phyloP scores from a whole-genome alignment of 345 rosid genomes.

The Gossypium arboreum region DNA sequence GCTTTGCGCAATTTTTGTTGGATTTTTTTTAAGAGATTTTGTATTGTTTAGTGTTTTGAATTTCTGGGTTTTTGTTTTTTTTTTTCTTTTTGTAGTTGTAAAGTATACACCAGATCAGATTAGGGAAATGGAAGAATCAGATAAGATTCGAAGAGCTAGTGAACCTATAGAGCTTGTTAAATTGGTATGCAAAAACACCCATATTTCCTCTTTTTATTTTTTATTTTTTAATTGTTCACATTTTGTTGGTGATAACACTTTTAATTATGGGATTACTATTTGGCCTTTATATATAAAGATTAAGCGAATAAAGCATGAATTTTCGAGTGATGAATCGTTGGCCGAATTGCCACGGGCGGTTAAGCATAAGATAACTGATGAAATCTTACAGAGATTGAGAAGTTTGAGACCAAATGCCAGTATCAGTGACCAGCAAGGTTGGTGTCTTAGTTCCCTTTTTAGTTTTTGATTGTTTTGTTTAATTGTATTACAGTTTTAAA shows the following conservation, averaged over 20 bases:
- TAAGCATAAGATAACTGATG: conserved; percentile 60
- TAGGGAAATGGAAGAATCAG: conserved; percentile 82
- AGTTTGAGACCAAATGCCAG: conserved; percentile 40
- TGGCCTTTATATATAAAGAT: conserved; percentile 37
- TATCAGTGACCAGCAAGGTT: conserved; percentile 58
- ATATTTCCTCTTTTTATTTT: neutral
- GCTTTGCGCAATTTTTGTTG: neutral
- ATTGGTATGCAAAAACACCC: conserved; percentile 40
- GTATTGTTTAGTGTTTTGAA: neutral
- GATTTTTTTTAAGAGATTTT: neutral
- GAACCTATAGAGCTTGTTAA: conserved; percentile 56
- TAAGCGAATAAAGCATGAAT: conserved; percentile 50
- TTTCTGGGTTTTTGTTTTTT: neutral
- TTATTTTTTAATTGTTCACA: neutral
- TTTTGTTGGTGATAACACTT: neutral
- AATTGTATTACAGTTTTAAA: neutral
- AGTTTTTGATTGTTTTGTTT: neutral
- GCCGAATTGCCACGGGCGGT: conserved; percentile 47
- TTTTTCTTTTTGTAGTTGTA: conserved; percentile 40
- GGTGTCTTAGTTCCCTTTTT: conserved; percentile 14
- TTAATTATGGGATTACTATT: neutral
- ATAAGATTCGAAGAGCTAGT: conserved; percentile 73
- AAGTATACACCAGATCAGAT: conserved; percentile 80
- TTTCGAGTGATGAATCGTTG: conserved; percentile 29
- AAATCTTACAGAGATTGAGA: conserved; percentile 57